Base-by-base conservation (phyloP, 2,329 filamentous ascomycete genomes). In the Arthroderma sp. region DNA sequence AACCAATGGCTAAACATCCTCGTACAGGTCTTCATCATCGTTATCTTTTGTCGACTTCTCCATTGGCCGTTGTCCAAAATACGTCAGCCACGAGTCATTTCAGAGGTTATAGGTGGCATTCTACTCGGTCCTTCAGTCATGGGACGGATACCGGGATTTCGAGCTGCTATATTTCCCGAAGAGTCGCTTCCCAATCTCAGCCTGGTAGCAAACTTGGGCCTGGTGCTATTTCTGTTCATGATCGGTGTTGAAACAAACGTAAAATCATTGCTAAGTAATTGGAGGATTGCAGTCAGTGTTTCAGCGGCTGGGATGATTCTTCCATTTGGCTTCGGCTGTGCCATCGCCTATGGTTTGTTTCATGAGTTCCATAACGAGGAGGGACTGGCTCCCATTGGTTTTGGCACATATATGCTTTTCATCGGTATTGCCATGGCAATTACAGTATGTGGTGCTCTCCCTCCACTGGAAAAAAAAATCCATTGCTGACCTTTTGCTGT, bases 401-500 rank as follows among this genome's bases (percentile, higher is more conserved):
- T 82, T 57, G 72, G 73, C 2, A 72, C 77, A 1, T 83, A 75
- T 52, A 70, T 79, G 62, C 71, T 87, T 27, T 96, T 96, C 59
- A 84, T 95, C 51, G 89, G 88, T 62, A 88, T 94, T 43, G 89
- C 89, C 0, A 81, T 95, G 63, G 84, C 87, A 29, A 96, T 96
- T 54, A 95, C 89, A 1, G 86, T 77, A 60, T 53, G 68, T 55
- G 11, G 7, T n/a, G 11, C 11, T 28, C 5, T 39, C 31, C 27
- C 5, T 41, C 15, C 15, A 22, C 3, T 22, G 15, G 15, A 22
- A 22, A 22, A 22, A 3, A 22, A 22, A 22, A 22, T 22, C 15
- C 3, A 1, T 22, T 22, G 15, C 15, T 22, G 15, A 22, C 15
- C 15, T 22, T 34, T 34, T 34, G 3, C 32, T 3, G 8, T 34